phyloP scores from a whole-genome alignment of 306 rosid species.

The Acacia acuminata region DNA sequence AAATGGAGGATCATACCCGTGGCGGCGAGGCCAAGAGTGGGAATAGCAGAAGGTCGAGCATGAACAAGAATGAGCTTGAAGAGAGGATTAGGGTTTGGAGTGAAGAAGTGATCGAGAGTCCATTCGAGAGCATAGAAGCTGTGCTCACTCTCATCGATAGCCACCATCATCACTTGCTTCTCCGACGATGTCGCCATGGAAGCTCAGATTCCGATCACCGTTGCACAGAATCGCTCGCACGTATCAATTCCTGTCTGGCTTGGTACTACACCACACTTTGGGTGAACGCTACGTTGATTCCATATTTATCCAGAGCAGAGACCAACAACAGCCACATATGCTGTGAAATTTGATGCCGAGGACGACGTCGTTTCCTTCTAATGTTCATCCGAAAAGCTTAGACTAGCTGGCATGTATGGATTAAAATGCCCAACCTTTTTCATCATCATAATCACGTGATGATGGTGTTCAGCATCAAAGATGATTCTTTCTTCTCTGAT shows the following conservation, averaged over 20 bases:
- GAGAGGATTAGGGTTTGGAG: neutral
- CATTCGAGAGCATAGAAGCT: neutral
- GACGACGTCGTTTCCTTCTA: neutral
- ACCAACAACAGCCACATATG: neutral
- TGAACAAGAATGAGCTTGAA: conserved; percentile 56
- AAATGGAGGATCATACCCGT: conserved; percentile 43
- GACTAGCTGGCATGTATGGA: too few species aligned
- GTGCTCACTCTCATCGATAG: neutral
- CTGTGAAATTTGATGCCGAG: neutral
- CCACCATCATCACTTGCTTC: neutral
- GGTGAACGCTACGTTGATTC: neutral
- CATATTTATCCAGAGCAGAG: neutral
- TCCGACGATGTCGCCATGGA: neutral
- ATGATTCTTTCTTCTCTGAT: too few species aligned
- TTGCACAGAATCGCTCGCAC: neutral
- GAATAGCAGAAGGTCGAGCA: conserved; percentile 50
- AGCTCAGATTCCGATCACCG: neutral
- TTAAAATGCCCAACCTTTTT: neutral
- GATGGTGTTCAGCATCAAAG: too few species aligned
- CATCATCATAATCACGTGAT: too few species aligned
- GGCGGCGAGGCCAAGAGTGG: conserved; percentile 61
- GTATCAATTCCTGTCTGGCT: too few species aligned
- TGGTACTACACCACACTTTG: neutral
- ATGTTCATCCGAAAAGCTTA: too few species aligned
- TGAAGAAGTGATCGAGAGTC: neutral